phyloP scores from a whole-genome alignment of 192 early-diverging fungal species.

The Podila clonocystis region DNA sequence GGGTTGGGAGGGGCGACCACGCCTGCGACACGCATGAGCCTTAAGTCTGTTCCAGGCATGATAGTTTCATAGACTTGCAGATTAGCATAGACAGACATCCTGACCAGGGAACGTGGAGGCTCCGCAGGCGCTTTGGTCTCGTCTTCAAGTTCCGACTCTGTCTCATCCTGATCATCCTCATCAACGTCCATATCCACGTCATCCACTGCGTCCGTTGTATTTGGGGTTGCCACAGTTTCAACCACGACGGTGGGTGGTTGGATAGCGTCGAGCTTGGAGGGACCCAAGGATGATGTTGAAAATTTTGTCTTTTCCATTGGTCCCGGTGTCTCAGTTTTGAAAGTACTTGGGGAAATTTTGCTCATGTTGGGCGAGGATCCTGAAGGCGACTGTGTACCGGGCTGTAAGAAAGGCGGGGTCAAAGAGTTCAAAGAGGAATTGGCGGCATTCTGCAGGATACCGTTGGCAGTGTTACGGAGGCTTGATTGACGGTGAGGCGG shows the following conservation, averaged over 20 bases:
- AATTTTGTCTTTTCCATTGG: neutral
- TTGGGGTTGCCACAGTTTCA: neutral
- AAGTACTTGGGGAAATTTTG: too few relatives aligned
- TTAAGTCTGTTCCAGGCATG: constrained; percentile 47
- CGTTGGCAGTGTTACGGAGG: constrained; percentile 40
- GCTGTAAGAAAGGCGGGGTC: constrained; percentile 16
- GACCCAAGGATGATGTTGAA: neutral
- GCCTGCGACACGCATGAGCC: constrained; percentile 51
- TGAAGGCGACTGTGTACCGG: neutral
- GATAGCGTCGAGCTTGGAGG: neutral
- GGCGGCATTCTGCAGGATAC: constrained; percentile 44
- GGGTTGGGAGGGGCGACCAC: constrained; percentile 33
- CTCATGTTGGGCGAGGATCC: neutral
- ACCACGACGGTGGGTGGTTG: neutral
- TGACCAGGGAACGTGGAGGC: constrained; percentile 29
- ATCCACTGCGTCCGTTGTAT: neutral
- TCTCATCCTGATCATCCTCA: constrained; percentile 27
- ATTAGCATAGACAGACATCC: constrained; percentile 40
- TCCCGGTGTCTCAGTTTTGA: neutral
- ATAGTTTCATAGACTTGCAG: constrained; percentile 46
- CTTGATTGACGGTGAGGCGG: constrained; percentile 38
- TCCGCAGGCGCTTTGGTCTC: constrained; percentile 9
- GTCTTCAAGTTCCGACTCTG: constrained; percentile 38
- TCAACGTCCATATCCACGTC: constrained; percentile 31
- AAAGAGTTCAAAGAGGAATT: constrained; percentile 30